A percentile compares a stretch with the other conserved stretches of the same genome.
Conservation (phyloP, 2,329 filamentous ascomycete species). For the Boeremia lycopersici region DNA sequence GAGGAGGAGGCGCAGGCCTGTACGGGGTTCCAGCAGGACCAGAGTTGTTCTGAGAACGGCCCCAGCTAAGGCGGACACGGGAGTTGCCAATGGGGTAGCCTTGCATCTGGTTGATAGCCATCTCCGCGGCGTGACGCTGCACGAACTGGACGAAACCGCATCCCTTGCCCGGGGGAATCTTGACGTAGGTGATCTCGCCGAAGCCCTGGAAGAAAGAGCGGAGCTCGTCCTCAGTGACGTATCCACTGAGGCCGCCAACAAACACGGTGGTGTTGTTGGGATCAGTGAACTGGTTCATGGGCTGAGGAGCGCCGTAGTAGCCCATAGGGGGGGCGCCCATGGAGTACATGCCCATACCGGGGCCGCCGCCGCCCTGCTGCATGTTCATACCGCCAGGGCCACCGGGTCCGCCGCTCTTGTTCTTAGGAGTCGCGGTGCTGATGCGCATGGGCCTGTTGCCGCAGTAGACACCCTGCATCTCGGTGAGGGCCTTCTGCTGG, state of each 20-base stretch:
- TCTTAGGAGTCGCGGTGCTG: conserved; percentile 96
- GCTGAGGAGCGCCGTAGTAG: conserved; percentile 70
- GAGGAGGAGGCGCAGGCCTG: conserved; percentile 84
- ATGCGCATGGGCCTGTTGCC: conserved; percentile 99
- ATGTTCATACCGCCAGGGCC: conserved; percentile 61
- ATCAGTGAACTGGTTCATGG: conserved; percentile 99
- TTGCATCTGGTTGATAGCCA: conserved; percentile 99
- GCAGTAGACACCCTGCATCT: conserved; percentile 99
- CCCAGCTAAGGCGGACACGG: conserved; percentile 95
- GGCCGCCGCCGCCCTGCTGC: conserved; percentile 50
- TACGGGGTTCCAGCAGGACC: conserved; percentile 95
- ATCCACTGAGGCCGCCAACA: conserved; percentile 93
- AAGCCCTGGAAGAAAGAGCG: conserved; percentile 99
- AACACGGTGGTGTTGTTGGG: conserved; percentile 99
- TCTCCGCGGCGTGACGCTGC: conserved; percentile 96
- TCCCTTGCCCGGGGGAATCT: conserved; percentile 98
- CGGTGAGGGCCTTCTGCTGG: conserved; percentile 91
- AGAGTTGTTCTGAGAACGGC: conserved; percentile 98
- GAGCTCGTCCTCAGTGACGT: conserved; percentile 99
- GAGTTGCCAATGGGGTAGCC: conserved; percentile 99
- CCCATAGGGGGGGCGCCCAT: conserved; percentile 73
- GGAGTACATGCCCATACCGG: conserved; percentile 66
- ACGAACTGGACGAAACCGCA: conserved; percentile 99
- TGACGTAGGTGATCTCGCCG: conserved; percentile 99
- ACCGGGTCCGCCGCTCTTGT: conserved; percentile 66